These are phyloP conservation scores for Fusarium sp. DNA, from an alignment of 2,329 filamentous ascomycete species.

Conservation along the genomic window DNA sequence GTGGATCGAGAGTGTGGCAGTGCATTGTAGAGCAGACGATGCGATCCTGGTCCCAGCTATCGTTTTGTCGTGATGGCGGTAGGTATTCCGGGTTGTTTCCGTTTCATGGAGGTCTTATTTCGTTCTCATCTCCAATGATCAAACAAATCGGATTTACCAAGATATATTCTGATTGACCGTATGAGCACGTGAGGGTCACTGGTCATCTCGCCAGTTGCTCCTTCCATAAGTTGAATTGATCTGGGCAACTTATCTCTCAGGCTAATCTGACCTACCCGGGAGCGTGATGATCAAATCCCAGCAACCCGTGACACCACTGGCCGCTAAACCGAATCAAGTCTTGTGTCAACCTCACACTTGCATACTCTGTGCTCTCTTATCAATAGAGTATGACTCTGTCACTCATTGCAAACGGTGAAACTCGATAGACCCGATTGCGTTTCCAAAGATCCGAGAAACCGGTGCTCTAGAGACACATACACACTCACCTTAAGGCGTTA, in stretches of 20 bases:
- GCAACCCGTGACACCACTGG: slow-evolving; percentile 18
- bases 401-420: not conserved
- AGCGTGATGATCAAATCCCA: slow-evolving; percentile 11
- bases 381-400: not conserved
- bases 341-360: slow-evolving; percentile 26
- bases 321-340: slow-evolving; percentile 36
- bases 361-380: not conserved
- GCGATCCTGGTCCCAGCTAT: not conserved
- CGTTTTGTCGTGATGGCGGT: not conserved
- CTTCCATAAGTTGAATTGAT: not conserved
- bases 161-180: too few species aligned
- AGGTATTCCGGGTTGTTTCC: not conserved
- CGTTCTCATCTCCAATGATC: too few species aligned
- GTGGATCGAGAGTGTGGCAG: slow-evolving; percentile 15
- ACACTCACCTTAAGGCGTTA: not conserved
- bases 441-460: not conserved
- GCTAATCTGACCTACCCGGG: slow-evolving; percentile 16
- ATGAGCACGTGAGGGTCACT: not conserved
- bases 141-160: too few species aligned
- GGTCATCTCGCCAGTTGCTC: not conserved
- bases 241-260: not conserved
- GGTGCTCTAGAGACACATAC: not conserved
- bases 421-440: not conserved
- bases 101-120: not conserved
- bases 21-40: slow-evolving; percentile 12